Percentiles rank a stretch among this genome's conserved stretches.
These are phyloP conservation scores for Monosporascus sp. DNA, from an alignment of 2,329 filamentous ascomycete genomes.

Conservation along the genomic window DNA sequence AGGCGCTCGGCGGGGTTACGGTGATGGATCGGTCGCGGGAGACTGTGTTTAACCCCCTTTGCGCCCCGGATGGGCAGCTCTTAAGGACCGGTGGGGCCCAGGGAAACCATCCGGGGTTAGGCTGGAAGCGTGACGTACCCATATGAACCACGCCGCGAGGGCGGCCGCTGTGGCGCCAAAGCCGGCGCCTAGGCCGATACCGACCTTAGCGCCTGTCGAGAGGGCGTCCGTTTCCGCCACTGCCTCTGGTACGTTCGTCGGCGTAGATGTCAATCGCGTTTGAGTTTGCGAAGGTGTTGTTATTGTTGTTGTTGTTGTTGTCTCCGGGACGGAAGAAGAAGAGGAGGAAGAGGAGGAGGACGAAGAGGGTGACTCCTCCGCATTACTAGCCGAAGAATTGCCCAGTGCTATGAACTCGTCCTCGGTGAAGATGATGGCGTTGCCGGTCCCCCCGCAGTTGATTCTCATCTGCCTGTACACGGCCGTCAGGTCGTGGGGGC, in stretches of 20 bases:
- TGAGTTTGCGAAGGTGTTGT: conserved; percentile 8
- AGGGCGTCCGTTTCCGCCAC: conserved; percentile 16
- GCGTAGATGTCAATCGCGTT: conserved; percentile 1
- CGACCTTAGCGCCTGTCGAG: conserved; percentile 32
- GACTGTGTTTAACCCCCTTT: not conserved
- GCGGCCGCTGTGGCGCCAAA: conserved; percentile 19
- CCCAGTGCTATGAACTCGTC: conserved; percentile 34
- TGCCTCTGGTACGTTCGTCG: conserved; percentile 9
- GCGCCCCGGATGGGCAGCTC: too few species aligned
- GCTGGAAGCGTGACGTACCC: conserved; percentile 18
- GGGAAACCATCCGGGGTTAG: not conserved
- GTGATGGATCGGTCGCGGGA: not conserved
- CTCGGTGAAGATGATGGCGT: conserved; percentile 36
- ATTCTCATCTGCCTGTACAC: conserved; percentile 39
- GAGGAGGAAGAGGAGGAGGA: too few species aligned
- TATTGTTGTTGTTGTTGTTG: conserved; percentile 9
- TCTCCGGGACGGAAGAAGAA: conserved; percentile 7
- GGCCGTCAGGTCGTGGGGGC: conserved; percentile 29
- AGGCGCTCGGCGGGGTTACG: not conserved
- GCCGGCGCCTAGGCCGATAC: conserved; percentile 33
- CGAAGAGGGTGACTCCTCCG: not conserved
- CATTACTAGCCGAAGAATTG: conserved; percentile 10
- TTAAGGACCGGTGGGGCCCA: not conserved
- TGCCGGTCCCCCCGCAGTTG: conserved; percentile 39
- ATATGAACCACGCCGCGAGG: conserved; percentile 23